Conservation (phyloP, 2,329 filamentous ascomycete genomes). For the Sclerotiophoma versabilis region DNA sequence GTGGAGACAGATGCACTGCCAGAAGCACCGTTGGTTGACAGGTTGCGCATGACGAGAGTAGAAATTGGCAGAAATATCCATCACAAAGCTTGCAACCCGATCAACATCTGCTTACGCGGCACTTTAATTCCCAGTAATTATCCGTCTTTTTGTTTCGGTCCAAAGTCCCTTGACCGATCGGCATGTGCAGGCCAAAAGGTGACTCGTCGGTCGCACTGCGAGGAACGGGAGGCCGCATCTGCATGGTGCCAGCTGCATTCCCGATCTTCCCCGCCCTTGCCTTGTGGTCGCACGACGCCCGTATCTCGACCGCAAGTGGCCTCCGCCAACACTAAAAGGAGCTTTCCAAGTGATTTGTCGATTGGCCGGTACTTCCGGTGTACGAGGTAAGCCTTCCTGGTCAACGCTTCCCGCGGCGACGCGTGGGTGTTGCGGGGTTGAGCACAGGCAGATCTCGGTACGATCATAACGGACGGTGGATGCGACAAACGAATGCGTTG, state of each 20-base stretch:
- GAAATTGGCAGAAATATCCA: not conserved
- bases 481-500: not conserved
- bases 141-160: not conserved
- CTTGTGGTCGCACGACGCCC: conserved; percentile 10
- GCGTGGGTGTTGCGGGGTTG: conserved; percentile 5
- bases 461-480: not conserved
- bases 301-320: not conserved
- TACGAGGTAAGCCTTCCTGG: not conserved
- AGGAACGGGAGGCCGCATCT: conserved; percentile 19
- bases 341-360: not conserved
- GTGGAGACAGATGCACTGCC: conserved; percentile 10
- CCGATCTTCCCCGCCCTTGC: conserved; percentile 21
- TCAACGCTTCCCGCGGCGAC: conserved; percentile 10
- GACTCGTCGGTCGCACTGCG: conserved; percentile 12
- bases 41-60: conserved; percentile 25
- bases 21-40: conserved; percentile 29
- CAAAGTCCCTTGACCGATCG: conserved; percentile 5
- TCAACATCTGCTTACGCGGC: conserved; percentile 13
- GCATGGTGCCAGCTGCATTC: conserved; percentile 16
- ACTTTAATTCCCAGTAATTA: not conserved
- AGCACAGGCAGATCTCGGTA: not conserved
- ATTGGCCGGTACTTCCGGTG: conserved; percentile 7
- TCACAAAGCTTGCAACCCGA: conserved; percentile 15
- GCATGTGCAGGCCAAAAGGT: conserved; percentile 11
- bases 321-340: not conserved